Percentiles rank a stretch among this genome's conserved stretches.
phyloP scores from a whole-genome alignment of 176 grass and related monocot species.

The Hsuehochloa calcarea region DNA sequence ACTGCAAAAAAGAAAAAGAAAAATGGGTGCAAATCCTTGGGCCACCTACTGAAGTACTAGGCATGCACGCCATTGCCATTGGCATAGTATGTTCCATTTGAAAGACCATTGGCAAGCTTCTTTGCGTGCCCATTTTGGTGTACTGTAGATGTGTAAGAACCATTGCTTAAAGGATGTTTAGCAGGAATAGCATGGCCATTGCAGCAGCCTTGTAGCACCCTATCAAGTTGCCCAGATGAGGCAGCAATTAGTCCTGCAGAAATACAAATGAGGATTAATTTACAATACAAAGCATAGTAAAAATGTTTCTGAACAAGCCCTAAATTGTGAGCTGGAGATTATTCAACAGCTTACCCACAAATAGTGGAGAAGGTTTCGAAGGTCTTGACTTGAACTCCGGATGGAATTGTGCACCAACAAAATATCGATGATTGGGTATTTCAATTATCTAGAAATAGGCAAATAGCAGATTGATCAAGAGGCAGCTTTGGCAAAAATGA shows the following conservation, averaged over 20 bases:
- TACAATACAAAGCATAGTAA: background rate
- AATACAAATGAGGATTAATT: slow-evolving; percentile 12
- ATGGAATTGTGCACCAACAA: slow-evolving; percentile 93
- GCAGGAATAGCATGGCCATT: background rate
- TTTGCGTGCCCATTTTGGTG: slow-evolving; percentile 68
- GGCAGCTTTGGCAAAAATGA: background rate
- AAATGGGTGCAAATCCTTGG: slow-evolving; percentile 31
- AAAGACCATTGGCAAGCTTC: slow-evolving; percentile 51
- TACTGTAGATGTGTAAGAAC: slow-evolving; percentile 21
- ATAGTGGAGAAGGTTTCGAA: slow-evolving; percentile 81
- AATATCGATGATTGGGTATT: slow-evolving; percentile 75
- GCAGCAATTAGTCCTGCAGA: slow-evolving; percentile 78
- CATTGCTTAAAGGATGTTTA: slow-evolving; percentile 42
- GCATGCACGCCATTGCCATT: slow-evolving; percentile 87
- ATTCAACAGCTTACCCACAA: slow-evolving; percentile 66
- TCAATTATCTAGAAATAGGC: slow-evolving; percentile 81
- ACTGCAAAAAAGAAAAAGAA: slow-evolving; percentile 40
- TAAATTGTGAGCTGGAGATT: background rate
- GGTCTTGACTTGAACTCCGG: slow-evolving; percentile 96
- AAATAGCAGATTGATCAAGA: slow-evolving; percentile 26
- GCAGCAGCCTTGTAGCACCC: slow-evolving; percentile 31
- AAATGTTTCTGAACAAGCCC: background rate
- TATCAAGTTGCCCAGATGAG: slow-evolving; percentile 67
- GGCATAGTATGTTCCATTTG: slow-evolving; percentile 54
- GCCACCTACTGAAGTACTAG: slow-evolving; percentile 22